These are phyloP conservation scores for Paratinospora sagittata DNA, from an alignment of 164 flowering plant genomes.

Conservation along the genomic window DNA sequence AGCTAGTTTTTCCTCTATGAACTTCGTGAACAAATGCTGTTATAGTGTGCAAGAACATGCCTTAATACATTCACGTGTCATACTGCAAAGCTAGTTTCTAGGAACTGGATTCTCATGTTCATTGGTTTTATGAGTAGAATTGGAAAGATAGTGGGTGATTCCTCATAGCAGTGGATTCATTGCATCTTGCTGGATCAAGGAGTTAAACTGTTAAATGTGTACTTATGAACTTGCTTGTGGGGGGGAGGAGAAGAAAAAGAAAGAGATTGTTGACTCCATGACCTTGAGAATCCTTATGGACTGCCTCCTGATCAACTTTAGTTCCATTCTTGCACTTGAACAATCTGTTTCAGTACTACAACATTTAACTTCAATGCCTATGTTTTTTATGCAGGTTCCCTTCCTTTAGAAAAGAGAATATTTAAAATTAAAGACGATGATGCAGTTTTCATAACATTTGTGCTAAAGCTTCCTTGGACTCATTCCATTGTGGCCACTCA, in stretches of 20 bases:
- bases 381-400: conserved; percentile 32
- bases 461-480: conserved; percentile 84
- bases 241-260: background rate
- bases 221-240: background rate
- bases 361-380: background rate
- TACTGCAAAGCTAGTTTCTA: background rate
- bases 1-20: background rate
- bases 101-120: no score
- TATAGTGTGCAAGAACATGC: background rate
- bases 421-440: conserved; percentile 25
- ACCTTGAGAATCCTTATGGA: background rate
- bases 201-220: background rate
- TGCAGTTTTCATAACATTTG: conserved; percentile 24
- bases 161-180: background rate
- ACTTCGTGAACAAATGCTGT: background rate
- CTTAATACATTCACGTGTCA: background rate
- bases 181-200: background rate
- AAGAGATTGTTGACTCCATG: background rate
- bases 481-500: conserved; percentile 28
- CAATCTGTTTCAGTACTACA: background rate
- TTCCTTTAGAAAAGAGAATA: conserved; percentile 27
- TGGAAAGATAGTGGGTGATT: background rate
- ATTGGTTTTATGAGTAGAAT: background rate
- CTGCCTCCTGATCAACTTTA: background rate
- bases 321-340: background rate